Base-by-base conservation (phyloP, 140 eudicot genomes). In the Stevia rebaudiana region DNA sequence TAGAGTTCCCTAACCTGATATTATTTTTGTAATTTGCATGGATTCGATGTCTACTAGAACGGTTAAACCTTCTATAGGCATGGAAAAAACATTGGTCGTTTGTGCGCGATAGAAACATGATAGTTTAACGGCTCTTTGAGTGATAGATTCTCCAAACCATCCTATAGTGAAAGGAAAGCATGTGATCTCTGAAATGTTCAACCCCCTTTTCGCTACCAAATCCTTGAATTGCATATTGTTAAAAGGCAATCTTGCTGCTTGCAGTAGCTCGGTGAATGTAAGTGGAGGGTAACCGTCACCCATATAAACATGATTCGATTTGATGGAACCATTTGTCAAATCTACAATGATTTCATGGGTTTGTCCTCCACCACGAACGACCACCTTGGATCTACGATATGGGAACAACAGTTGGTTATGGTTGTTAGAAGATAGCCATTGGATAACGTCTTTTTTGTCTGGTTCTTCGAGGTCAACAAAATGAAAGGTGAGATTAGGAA, bases 381-480 rank as follows among this genome's bases (percentile, higher is more conserved):
- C 95, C 4, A 81, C 82, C 61, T 67, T 79, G 46, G 87, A 95
- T 72, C 66, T 72, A 43, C 92, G 92, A 37, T 79, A 31, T 24
- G 87, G 90, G 60, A 77, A 84, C 5, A 5, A 2, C 3, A 83
- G 15, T 19, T 41, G 70, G 18, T 75, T 76, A 9, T 63, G 65
- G 13, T 60, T 73, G 13, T 58, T 47, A 0, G 84, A 81, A 16
- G 85, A 83, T n/a, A 86, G 44, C 89, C 89, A 86, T 23, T 67
- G 62, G 31, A 81, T 74, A 44, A 89, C 94, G 3, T 77, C 67
- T 1, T 49, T 28, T 58, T 89, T 89, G 7, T 86, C 78, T 4
- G 97, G 95, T 70, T 86, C 97, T 28, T 86, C 85, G 33, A 89
- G 81, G 43, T 89, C 95, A 28, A 89, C 80, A 63, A 74, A 89